Evolutionary conservation across 2,329 filamentous ascomycete species (phyloP).

Genomic region (Albophoma yamanashiensis): DNA sequence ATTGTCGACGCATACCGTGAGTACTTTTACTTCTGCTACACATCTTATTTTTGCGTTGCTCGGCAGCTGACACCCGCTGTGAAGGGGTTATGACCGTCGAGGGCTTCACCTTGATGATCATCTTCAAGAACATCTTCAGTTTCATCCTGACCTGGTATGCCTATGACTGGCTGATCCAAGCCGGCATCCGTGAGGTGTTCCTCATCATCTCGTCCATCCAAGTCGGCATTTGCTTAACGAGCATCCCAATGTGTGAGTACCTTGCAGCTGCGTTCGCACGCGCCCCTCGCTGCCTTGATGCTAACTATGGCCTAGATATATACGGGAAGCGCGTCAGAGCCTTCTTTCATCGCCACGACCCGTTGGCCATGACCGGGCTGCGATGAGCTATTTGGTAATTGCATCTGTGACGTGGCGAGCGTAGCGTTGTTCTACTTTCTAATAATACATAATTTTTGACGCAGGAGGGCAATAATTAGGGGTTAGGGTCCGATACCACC

Average conservation of each 20-base stretch:
- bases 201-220: slow-evolving; percentile 66
- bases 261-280: background rate
- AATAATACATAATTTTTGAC: background rate
- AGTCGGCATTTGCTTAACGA: slow-evolving; percentile 62
- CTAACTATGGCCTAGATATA: slow-evolving; percentile 44
- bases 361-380: slow-evolving; percentile 35
- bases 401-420: background rate
- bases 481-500: background rate
- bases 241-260: slow-evolving; percentile 67
- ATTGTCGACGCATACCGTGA: slow-evolving; percentile 85
- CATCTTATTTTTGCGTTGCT: background rate
- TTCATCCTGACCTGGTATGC: slow-evolving; percentile 77
- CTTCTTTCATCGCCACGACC: slow-evolving; percentile 66
- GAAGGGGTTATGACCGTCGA: slow-evolving; percentile 72
- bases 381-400: slow-evolving; percentile 6
- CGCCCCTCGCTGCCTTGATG: background rate
- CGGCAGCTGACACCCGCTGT: slow-evolving; percentile 2
- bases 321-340: slow-evolving; percentile 68
- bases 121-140: slow-evolving; percentile 93
- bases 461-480: background rate
- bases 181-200: slow-evolving; percentile 53
- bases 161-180: slow-evolving; percentile 67
- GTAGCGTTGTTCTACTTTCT: too few species aligned
- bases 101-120: slow-evolving; percentile 77
- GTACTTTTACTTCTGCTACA: slow-evolving; percentile 22